Evolutionary conservation across 179 eudicot genomes (phyloP), one percentile per base, ranked within the genome.

Genomic region (Actinidia polygama): DNA sequence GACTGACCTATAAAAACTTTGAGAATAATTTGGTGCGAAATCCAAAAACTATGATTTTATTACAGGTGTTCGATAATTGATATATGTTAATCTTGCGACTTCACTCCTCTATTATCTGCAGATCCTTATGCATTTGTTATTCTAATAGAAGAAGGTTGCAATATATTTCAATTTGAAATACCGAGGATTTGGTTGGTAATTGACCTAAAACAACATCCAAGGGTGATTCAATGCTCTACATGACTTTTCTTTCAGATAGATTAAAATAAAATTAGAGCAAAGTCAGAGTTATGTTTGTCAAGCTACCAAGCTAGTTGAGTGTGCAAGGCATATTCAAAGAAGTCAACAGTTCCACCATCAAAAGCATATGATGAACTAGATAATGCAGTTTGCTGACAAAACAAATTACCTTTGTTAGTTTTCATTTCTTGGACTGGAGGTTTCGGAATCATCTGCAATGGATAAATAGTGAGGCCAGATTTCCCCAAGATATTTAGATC

Each of bases 401-500:
- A 9, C 23, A 7, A 68, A 69, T 15, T 69, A 69, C 73, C 51
- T 40, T 44, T 40, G 11, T 16, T 69, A 69, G 51, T 16, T 16
- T 40, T 30, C 71, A 26, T 14, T 67, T 69, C 73, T 16, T 40
- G 6, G 24, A 69, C 73, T 44, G 21, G 50, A 69, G 44, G 6
- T 69, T 36, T 44, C 18, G 5, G 51, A 69, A 50, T 69, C 12
- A 69, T 69, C 44, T 69, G 18, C 51, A 69, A 69, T 69, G 50
- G 73, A 36, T 69, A 40, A 44, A 18, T 69, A 69, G 73, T 69
- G 19, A 18, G 46, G 64, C 73, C 73, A 69, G 50, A 69, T 69
- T 69, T 16, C 73, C 73, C 44, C 51, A 69, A 44, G 44, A 69
- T 40, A 69, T 69, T 69, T 50, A 69, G 73, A 69, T 18, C 73